Evolutionary conservation across 2,329 filamentous ascomycete species (phyloP).

Genomic region (Pseudocercospora cruenta): DNA sequence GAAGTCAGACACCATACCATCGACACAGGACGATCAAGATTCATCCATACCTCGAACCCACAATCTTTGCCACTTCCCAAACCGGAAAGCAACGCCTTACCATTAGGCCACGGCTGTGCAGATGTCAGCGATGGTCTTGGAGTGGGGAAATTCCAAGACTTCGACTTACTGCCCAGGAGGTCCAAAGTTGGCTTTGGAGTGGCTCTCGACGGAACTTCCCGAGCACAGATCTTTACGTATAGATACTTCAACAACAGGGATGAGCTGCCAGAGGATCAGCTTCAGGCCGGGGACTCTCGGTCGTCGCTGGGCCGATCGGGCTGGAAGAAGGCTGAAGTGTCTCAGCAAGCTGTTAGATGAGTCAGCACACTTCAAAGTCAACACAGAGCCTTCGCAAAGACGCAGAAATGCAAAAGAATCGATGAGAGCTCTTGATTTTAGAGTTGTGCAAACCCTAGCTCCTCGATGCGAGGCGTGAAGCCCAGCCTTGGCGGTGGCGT

Average conservation of each 20-base stretch:
- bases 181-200: neutral
- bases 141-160: too few species aligned
- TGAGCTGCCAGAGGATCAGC: neutral
- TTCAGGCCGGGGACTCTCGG: neutral
- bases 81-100: conserved; percentile 26
- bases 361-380: neutral
- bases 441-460: neutral
- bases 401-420: neutral
- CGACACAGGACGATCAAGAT: too few species aligned
- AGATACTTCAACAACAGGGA: neutral
- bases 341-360: neutral
- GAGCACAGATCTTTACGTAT: neutral
- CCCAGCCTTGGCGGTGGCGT: neutral
- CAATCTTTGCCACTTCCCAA: conserved; percentile 24
- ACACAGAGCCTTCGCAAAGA: neutral
- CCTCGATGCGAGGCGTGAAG: neutral
- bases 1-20: too few species aligned
- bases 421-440: neutral
- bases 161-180: too few species aligned
- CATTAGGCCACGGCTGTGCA: conserved; percentile 8
- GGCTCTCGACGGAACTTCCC: neutral
- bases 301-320: neutral
- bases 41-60: too few species aligned
- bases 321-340: neutral
- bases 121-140: too few species aligned